Percentiles rank a stretch among this genome's conserved stretches.
Conservation (phyloP, 2,329 filamentous ascomycete species). For the Parascedosporium putredinis region DNA sequence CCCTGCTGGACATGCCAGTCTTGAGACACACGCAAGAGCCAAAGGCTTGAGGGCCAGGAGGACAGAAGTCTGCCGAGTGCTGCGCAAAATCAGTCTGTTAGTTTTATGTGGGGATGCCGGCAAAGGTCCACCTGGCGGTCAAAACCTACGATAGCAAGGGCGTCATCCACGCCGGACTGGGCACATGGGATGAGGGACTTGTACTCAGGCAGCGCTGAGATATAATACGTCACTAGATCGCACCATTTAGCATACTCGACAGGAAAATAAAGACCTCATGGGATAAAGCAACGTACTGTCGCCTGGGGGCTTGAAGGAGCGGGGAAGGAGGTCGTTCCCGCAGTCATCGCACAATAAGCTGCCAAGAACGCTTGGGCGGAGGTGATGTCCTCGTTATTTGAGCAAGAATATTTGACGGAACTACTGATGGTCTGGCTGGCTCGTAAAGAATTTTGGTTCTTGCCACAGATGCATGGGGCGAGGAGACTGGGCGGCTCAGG, state of each 20-base stretch:
- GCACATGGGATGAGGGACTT: slow-evolving; percentile 34
- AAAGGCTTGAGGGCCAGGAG: slow-evolving; percentile 33
- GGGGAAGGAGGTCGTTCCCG: slow-evolving; percentile 39
- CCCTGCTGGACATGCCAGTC: slow-evolving; percentile 29
- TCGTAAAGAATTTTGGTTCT: slow-evolving; percentile 34
- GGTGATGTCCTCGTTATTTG: slow-evolving; percentile 32
- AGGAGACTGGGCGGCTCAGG: slow-evolving; percentile 28
- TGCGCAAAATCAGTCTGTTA: neutral
- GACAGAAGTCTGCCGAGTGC: slow-evolving; percentile 22
- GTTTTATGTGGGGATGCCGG: neutral
- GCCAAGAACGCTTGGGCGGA: slow-evolving; percentile 39
- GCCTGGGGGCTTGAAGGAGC: slow-evolving; percentile 35
- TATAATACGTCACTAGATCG: slow-evolving; percentile 40
- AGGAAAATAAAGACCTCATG: neutral
- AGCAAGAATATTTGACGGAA: slow-evolving; percentile 32
- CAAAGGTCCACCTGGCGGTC: neutral
- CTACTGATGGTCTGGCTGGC: slow-evolving; percentile 32
- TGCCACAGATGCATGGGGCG: slow-evolving; percentile 41
- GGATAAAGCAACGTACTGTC: slow-evolving; percentile 30
- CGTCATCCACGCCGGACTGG: slow-evolving; percentile 24
- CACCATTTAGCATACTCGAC: neutral
- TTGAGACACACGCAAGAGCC: slow-evolving; percentile 44
- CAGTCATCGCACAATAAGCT: slow-evolving; percentile 40
- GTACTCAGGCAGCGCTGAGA: slow-evolving; percentile 39
- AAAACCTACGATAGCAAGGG: neutral